Evolutionary conservation across 73 alveolate species (phyloP), one percentile per base, ranked within the genome.

Genomic region (Halteria grandinella): DNA sequence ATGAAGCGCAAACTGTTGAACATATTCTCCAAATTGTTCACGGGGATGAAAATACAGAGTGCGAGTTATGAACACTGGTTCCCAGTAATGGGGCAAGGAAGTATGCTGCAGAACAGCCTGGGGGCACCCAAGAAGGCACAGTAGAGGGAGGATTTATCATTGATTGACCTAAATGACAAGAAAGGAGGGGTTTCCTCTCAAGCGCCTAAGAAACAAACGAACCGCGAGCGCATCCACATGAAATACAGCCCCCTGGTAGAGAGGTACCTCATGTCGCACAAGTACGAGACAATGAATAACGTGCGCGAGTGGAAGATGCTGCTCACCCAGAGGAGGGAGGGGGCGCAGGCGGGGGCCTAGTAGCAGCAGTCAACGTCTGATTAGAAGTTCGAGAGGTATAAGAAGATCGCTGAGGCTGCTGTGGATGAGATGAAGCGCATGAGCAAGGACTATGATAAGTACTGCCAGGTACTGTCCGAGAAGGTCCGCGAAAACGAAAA

Each of bases 21-120:
- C 47, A 85, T 79, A 15, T 79, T 92, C 70, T 63, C 91, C 0
- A 82, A 81, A 63, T 53, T 89, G 74, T 85, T 88, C 66, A 92
- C 94, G 39, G 98, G 96, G 58, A 80, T 91, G 79, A 79, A 88
- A 51, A 73, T 94, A 21, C 85, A 89, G 76, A 51, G 78, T 8
- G 93, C 90, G 15, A 86, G 75, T 32, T 78, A 80, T 17, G 88
- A 86, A 1, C 97, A 91, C 79, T 94, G 98, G 98, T 92, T 70
- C 73, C 74, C 89, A 39, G 95, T 91, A 69, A 64, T 89, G 25
- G 97, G 98, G 18, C 84, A 89, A 21, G 96, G 97, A 34, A 92
- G 91, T 50, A 94, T 89, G 33, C 87, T 92, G 17, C 85, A 34
- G 59, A 85, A n/a, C n/a, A n/a, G n/a, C n/a, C n/a, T n/a, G n/a